A percentile compares a stretch with the other conserved stretches of the same genome.
phyloP scores from a whole-genome alignment of 371 early-diverging fungal species.

The Mucor lusitanicus region DNA sequence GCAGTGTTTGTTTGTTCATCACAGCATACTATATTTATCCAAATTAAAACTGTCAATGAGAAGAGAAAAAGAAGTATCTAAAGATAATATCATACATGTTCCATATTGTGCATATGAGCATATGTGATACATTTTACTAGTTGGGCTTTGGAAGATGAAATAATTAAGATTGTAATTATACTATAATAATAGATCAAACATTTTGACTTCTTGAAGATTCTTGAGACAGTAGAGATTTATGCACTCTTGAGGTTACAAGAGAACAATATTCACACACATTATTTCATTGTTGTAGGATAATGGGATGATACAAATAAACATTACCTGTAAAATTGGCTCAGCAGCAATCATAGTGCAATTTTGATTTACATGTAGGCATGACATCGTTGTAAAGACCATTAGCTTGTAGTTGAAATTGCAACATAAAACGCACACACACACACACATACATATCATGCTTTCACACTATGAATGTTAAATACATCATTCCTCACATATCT shows the following conservation, averaged over 20 bases:
- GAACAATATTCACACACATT: neutral
- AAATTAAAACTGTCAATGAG: conserved; percentile 1
- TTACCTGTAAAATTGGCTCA: neutral
- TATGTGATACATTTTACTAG: neutral
- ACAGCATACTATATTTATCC: neutral
- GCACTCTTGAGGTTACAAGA: neutral
- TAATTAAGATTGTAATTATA: neutral
- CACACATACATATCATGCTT: neutral
- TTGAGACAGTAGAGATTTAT: neutral
- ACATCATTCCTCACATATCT: neutral
- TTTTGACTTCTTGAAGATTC: neutral
- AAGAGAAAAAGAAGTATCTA: neutral
- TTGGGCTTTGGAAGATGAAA: neutral
- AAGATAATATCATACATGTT: neutral
- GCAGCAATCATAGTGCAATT: neutral
- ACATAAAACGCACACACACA: neutral
- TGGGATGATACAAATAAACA: neutral
- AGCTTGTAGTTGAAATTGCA: neutral
- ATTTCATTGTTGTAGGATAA: neutral
- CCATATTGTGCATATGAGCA: neutral
- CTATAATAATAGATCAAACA: neutral
- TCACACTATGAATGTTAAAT: neutral
- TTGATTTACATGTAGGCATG: neutral
- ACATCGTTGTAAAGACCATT: neutral
- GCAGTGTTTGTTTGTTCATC: too few relatives aligned